These are phyloP conservation scores for Hypericum perforatum DNA, from an alignment of 345 rosid genomes.

Conservation along the genomic window DNA sequence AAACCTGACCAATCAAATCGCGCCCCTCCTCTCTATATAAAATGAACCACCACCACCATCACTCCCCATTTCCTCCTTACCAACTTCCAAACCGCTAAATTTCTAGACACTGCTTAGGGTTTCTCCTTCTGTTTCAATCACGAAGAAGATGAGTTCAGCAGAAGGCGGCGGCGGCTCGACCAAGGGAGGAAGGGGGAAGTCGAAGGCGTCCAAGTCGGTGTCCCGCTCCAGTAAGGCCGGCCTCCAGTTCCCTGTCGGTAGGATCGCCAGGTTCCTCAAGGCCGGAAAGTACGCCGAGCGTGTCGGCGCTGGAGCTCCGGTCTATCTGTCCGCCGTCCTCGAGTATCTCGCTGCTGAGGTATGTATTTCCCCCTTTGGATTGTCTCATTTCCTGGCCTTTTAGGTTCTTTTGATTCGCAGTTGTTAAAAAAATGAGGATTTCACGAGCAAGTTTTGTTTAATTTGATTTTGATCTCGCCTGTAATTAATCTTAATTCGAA, in stretches of 20 bases:
- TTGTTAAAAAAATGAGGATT: too few relatives aligned
- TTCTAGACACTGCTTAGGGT: too few relatives aligned
- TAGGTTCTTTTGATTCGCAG: neutral
- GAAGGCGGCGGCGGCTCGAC: constrained; percentile 24
- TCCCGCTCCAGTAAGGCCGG: constrained; percentile 59
- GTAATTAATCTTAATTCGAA: neutral
- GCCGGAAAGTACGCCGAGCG: constrained; percentile 68
- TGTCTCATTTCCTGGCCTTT: neutral
- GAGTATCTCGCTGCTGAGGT: constrained; percentile 85
- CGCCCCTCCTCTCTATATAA: neutral
- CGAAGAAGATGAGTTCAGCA: too few relatives aligned
- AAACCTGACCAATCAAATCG: neutral
- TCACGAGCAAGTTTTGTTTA: too few relatives aligned
- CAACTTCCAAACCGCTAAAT: too few relatives aligned
- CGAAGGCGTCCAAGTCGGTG: constrained; percentile 54
- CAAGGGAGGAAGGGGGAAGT: constrained; percentile 65
- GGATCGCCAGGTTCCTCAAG: constrained; percentile 60
- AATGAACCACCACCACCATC: neutral
- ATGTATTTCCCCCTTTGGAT: neutral
- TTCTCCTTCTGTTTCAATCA: too few relatives aligned
- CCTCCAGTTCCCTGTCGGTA: constrained; percentile 59
- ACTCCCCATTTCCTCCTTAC: neutral
- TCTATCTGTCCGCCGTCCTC: constrained; percentile 69
- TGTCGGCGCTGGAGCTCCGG: constrained; percentile 62
- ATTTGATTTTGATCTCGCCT: neutral